These are phyloP conservation scores for Penicillium sp. DNA, from an alignment of 2,329 filamentous ascomycete genomes.

Conservation along the genomic window DNA sequence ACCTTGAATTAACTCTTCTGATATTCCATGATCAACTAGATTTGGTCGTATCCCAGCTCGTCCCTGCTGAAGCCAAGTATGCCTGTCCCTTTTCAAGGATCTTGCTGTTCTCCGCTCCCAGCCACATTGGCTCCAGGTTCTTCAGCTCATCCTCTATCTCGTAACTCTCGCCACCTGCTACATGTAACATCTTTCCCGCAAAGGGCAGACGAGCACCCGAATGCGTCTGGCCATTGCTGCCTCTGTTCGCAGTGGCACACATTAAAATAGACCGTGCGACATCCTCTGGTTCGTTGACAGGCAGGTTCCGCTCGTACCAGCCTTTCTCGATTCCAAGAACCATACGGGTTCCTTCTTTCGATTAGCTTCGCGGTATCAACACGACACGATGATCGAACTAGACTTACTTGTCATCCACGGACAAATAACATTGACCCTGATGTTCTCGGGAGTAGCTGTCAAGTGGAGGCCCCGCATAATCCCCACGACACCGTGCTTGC, in stretches of 20 bases:
- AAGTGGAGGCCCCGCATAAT: constrained; percentile 28
- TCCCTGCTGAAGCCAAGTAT: constrained; percentile 15
- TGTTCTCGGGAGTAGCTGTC: constrained; percentile 19
- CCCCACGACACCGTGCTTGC: constrained; percentile 33
- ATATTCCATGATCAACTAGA: background rate
- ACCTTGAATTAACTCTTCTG: background rate
- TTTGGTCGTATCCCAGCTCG: constrained; percentile 18
- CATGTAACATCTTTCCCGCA: constrained; percentile 30
- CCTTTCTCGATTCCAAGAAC: constrained; percentile 24
- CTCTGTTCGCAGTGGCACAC: constrained; percentile 28
- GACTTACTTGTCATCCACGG: constrained; percentile 21
- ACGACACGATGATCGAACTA: background rate
- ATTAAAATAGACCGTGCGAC: constrained; percentile 28
- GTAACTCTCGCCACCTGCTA: constrained; percentile 29
- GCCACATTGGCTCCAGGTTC: constrained; percentile 28
- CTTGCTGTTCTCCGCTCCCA: constrained; percentile 41
- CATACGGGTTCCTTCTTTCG: constrained; percentile 21
- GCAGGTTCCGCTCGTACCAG: constrained; percentile 28
- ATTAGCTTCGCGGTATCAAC: background rate
- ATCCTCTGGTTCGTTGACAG: constrained; percentile 29
- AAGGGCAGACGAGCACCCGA: constrained; percentile 23
- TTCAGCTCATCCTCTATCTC: constrained; percentile 32
- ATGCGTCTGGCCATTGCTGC: constrained; percentile 11
- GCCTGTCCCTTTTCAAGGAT: constrained; percentile 15
- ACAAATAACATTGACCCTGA: constrained; percentile 19